These are phyloP conservation scores for Chytriomyces sp. DNA, from an alignment of 192 early-diverging fungal species.

Conservation along the genomic window DNA sequence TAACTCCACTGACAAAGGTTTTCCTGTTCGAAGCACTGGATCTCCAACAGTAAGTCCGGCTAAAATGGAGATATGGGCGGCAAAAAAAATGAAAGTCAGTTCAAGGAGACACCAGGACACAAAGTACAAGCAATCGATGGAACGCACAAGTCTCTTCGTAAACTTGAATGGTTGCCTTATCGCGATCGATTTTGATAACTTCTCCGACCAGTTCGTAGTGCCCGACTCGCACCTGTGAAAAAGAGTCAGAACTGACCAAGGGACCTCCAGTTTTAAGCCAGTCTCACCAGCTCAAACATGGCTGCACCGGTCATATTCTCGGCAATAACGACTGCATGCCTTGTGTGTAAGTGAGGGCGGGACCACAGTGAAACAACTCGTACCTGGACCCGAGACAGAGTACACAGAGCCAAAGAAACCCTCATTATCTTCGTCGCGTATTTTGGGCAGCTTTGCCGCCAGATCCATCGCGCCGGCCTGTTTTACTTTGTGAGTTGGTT, in stretches of 20 bases:
- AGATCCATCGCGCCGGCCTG: constrained; percentile 81
- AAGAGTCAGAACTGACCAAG: too few species aligned
- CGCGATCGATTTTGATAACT: constrained; percentile 98
- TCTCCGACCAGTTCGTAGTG: constrained; percentile 98
- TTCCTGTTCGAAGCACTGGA: constrained; percentile 96
- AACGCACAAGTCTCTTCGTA: constrained; percentile 95
- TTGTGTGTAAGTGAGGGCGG: background rate
- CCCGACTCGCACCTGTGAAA: constrained; percentile 87
- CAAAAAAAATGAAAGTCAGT: background rate
- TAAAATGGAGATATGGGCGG: constrained; percentile 33
- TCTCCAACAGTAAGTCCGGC: constrained; percentile 98
- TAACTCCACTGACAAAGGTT: constrained; percentile 97
- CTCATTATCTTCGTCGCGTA: constrained; percentile 87
- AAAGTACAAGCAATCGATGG: background rate
- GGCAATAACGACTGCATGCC: constrained; percentile 89
- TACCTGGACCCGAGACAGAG: constrained; percentile 98
- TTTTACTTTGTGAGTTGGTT: too few species aligned
- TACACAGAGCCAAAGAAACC: constrained; percentile 88
- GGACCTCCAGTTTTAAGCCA: background rate
- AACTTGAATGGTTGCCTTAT: constrained; percentile 99
- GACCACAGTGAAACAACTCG: constrained; percentile 4
- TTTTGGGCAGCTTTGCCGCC: constrained; percentile 81
- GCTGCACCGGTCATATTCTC: constrained; percentile 97
- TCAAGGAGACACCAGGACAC: too few species aligned
- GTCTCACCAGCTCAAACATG: constrained; percentile 94